Conservation (phyloP, 2,329 filamentous ascomycete genomes). For the Magnaporthiopsis rhizophila region DNA sequence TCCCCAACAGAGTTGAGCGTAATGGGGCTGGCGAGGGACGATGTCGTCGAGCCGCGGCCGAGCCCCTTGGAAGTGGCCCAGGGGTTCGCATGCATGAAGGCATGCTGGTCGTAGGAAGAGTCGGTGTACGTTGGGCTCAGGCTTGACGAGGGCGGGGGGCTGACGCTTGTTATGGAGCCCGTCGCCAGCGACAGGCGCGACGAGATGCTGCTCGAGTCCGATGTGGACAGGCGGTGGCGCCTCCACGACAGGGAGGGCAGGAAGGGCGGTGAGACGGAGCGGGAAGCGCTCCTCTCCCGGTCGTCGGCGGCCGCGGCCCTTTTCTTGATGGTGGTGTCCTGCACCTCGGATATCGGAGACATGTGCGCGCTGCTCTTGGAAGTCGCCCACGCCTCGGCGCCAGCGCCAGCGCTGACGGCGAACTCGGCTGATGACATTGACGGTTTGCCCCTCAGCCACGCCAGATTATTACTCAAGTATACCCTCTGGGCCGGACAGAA, state of each 20-base stretch:
- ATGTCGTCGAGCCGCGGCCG: neutral
- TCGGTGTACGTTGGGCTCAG: constrained; percentile 6
- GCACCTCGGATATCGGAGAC: neutral
- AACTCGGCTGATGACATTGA: neutral
- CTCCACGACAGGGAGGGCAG: neutral
- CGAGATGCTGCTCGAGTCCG: constrained; percentile 7
- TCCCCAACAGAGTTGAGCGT: neutral
- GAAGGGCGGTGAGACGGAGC: neutral
- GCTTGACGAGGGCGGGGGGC: constrained; percentile 1
- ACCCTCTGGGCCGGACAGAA: neutral
- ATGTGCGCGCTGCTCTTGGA: neutral
- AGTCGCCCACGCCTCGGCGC: neutral
- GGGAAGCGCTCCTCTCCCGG: neutral
- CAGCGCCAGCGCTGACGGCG: neutral
- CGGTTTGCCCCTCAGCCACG: too few species aligned
- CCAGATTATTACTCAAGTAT: too few species aligned
- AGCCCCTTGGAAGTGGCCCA: neutral
- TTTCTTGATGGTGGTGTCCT: neutral
- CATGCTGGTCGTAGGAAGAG: constrained; percentile 6
- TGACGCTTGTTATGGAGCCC: constrained; percentile 5
- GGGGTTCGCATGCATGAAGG: neutral
- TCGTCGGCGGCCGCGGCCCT: neutral
- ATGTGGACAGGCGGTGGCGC: constrained; percentile 3
- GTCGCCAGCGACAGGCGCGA: constrained; percentile 6
- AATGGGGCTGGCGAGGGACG: constrained; percentile 4